Conservation (phyloP, 108 stramenopile species). For the Cyclostephanos invisitatus region DNA sequence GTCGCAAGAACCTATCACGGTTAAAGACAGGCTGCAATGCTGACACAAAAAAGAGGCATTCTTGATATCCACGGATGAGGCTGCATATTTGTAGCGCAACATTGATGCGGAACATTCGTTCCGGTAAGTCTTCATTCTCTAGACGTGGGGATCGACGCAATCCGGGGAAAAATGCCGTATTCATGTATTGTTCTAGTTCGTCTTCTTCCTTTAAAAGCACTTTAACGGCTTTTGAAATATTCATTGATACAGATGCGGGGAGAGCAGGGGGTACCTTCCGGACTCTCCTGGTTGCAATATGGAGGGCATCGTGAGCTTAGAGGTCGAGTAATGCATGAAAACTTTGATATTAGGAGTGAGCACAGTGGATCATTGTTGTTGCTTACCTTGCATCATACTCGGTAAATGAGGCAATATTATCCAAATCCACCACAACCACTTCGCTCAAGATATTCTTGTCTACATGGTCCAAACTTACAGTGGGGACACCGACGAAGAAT, state of each 20-base stretch:
- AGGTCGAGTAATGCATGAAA: background rate
- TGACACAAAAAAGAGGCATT: constrained; percentile 73
- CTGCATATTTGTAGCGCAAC: constrained; percentile 83
- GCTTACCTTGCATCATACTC: constrained; percentile 61
- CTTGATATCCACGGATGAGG: constrained; percentile 80
- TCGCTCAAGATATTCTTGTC: constrained; percentile 72
- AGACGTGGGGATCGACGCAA: constrained; percentile 67
- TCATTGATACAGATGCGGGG: constrained; percentile 71
- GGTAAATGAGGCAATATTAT: constrained; percentile 62
- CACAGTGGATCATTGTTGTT: background rate
- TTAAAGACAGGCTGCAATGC: constrained; percentile 82
- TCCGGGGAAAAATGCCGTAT: constrained; percentile 42
- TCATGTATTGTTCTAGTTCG: constrained; percentile 68
- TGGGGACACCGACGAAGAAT: constrained; percentile 78
- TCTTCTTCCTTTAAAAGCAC: constrained; percentile 75
- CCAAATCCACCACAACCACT: constrained; percentile 83
- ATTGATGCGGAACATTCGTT: constrained; percentile 79
- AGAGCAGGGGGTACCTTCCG: constrained; percentile 75
- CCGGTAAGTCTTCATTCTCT: constrained; percentile 76
- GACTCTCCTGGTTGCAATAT: too few relatives aligned
- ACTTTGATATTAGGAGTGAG: background rate
- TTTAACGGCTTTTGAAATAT: constrained; percentile 76
- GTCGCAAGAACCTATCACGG: constrained; percentile 79
- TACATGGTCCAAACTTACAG: constrained; percentile 59
- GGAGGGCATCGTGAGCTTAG: too few relatives aligned